Evolutionary conservation across 1,284 basidiomycete genomes (phyloP), one percentile per base, ranked within the genome.

Genomic region (Boletus austroedulis): DNA sequence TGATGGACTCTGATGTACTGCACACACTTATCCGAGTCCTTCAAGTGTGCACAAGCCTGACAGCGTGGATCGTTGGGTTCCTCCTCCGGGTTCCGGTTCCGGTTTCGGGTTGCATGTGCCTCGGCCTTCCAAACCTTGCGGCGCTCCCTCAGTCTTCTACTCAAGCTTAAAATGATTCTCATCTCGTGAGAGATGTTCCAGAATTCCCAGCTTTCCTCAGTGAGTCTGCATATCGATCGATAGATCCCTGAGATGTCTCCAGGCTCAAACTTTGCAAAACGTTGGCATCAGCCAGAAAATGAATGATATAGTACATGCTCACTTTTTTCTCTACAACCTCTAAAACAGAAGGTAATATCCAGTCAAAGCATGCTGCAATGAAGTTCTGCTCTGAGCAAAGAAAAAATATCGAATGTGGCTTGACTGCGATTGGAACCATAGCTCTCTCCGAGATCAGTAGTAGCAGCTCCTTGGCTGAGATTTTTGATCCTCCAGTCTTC

Each of bases 401-500:
- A 15, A 62, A 64, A 41, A 63, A 64, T n/a, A 63, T 58, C 0
- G 59, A 55, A 7, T 64, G 49, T 0, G 59, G 59, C 29, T 64
- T 63, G 11, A 43, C 26, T 1, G 38, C 28, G 2, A 64, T 53
- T 3, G 47, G 50, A 32, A 63, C 15, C 24, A 64, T 1, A 1
- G 50, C 51, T 2, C 23, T 1, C 0, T 63, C 7, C 0, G 50
- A 63, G 2, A 63, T 47, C 1, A 50, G 17, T 8, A 0, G 1
- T 1, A 60, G n/a, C 8, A 58, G 12, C 0, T n/a, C 1, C 12
- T 9, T 11, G 11, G 46, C 7, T 9, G n/a, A 36, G 3, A 17
- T 29, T 0, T 8, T 5, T 2, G 38, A 21, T 28, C 4, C 14
- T 28, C 1, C 3, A 3, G 2, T 15, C 11, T 17, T 10, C 1